These are phyloP conservation scores for Sugiyamaella chiloensis DNA, from an alignment of 805 yeast species.

Conservation along the genomic window DNA sequence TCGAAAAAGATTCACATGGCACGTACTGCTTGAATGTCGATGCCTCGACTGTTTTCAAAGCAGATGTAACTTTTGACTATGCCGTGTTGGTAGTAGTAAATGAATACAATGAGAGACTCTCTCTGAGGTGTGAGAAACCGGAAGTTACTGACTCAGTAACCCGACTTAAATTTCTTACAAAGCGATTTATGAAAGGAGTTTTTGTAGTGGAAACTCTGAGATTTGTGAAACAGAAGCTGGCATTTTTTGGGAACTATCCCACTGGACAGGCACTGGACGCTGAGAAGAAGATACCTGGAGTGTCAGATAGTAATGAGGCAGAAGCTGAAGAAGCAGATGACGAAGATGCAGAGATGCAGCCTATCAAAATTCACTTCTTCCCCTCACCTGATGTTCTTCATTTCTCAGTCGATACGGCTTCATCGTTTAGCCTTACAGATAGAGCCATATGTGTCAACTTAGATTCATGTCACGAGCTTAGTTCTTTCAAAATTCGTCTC, in stretches of 20 bases:
- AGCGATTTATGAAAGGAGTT: constrained; percentile 36
- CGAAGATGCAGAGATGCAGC: not conserved
- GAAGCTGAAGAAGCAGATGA: not conserved
- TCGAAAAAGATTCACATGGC: constrained; percentile 1
- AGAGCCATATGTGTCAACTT: constrained; percentile 20
- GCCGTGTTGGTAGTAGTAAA: constrained; percentile 1
- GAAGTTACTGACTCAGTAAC: constrained; percentile 12
- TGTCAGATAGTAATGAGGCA: not conserved
- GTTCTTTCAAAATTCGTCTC: constrained; percentile 4
- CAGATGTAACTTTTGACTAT: constrained; percentile 3
- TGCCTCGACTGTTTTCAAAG: not conserved
- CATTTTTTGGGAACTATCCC: constrained; percentile 26
- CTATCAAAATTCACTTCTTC: constrained; percentile 19
- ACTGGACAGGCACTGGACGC: no score
- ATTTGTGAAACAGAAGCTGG: constrained; percentile 29
- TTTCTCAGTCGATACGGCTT: constrained; percentile 23
- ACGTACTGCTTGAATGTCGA: not conserved
- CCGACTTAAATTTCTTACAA: constrained; percentile 27
- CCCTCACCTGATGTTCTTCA: constrained; percentile 26
- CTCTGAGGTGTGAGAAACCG: constrained; percentile 17
- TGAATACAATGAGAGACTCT: constrained; percentile 11
- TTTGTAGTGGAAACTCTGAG: constrained; percentile 33
- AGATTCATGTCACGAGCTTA: constrained; percentile 4
- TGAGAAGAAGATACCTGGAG: no score
- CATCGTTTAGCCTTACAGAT: constrained; percentile 17